phyloP scores from a whole-genome alignment of 352 stramenopile genomes.

The Aphanomyces euteiches region DNA sequence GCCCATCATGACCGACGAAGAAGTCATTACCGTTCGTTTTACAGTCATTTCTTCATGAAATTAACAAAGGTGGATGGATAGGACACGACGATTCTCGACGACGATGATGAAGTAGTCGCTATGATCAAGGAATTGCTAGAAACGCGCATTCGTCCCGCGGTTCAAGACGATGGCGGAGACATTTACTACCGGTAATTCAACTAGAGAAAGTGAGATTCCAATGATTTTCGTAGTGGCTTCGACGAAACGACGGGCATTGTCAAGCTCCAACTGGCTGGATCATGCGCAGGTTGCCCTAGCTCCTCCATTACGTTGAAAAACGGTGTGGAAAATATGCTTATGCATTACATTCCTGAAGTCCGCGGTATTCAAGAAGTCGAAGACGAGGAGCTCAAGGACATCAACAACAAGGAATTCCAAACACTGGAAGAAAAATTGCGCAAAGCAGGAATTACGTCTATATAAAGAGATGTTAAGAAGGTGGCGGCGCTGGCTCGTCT shows the following conservation, averaged over 20 bases:
- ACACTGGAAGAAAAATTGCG: slow-evolving; percentile 80
- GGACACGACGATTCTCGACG: slow-evolving; percentile 93
- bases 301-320: slow-evolving; percentile 98
- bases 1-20: slow-evolving; percentile 87
- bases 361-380: slow-evolving; percentile 71
- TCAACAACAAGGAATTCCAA: slow-evolving; percentile 80
- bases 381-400: slow-evolving; percentile 69
- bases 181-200: slow-evolving; percentile 90
- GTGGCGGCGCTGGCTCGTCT: slow-evolving; percentile 35
- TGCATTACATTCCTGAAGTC: slow-evolving; percentile 99
- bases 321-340: slow-evolving; percentile 99
- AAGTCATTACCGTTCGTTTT: slow-evolving; percentile 61
- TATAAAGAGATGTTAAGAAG: slow-evolving; percentile 20
- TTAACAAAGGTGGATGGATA: slow-evolving; percentile 26
- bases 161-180: slow-evolving; percentile 99
- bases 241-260: slow-evolving; percentile 93
- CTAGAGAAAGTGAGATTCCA: too few relatives aligned
- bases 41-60: not conserved
- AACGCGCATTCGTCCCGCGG: slow-evolving; percentile 95
- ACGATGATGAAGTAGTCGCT: slow-evolving; percentile 97
- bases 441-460: slow-evolving; percentile 59
- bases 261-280: slow-evolving; percentile 88
- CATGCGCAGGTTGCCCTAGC: slow-evolving; percentile 96
- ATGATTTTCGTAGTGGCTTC: slow-evolving; percentile 69
- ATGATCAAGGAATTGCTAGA: slow-evolving; percentile 99